These are phyloP conservation scores for Podaxis mareebaensis DNA, from an alignment of 768 basidiomycete genomes.

Conservation along the genomic window DNA sequence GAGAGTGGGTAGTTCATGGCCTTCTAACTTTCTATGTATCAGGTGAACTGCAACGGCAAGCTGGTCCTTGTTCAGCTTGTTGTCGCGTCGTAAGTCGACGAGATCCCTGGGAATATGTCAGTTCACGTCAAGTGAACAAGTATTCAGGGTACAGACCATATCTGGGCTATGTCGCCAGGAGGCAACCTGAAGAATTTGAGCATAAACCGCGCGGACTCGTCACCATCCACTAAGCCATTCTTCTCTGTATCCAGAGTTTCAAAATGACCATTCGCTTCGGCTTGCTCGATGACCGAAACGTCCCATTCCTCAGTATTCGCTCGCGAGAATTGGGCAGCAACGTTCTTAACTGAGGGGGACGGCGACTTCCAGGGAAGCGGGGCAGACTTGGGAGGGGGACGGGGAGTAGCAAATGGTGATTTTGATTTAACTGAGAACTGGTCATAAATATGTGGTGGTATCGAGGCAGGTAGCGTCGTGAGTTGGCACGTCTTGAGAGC, in stretches of 20 bases:
- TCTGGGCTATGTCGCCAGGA: constrained; percentile 34
- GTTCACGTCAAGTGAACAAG: background rate
- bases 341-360: constrained; percentile 3
- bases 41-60: constrained; percentile 40
- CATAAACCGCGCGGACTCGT: constrained; percentile 34
- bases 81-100: constrained; percentile 34
- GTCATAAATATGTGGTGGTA: constrained; percentile 32
- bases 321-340: background rate
- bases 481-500: constrained; percentile 36
- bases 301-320: constrained; percentile 4
- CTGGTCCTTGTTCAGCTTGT: constrained; percentile 35
- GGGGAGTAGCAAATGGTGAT: constrained; percentile 9
- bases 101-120: constrained; percentile 29
- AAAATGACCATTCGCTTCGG: constrained; percentile 33
- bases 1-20: constrained; percentile 30
- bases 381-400: constrained; percentile 9
- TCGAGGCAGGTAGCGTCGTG: constrained; percentile 29
- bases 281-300: constrained; percentile 15
- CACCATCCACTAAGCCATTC: constrained; percentile 33
- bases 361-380: constrained; percentile 13
- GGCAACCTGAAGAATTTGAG: constrained; percentile 26
- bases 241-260: constrained; percentile 29
- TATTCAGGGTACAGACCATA: constrained; percentile 32
- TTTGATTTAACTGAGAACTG: constrained; percentile 24
- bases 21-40: constrained; percentile 31